Percentiles rank a stretch among this genome's conserved stretches.
phyloP scores from a whole-genome alignment of 305 asterid genomes.

The Rubia tinctorum region DNA sequence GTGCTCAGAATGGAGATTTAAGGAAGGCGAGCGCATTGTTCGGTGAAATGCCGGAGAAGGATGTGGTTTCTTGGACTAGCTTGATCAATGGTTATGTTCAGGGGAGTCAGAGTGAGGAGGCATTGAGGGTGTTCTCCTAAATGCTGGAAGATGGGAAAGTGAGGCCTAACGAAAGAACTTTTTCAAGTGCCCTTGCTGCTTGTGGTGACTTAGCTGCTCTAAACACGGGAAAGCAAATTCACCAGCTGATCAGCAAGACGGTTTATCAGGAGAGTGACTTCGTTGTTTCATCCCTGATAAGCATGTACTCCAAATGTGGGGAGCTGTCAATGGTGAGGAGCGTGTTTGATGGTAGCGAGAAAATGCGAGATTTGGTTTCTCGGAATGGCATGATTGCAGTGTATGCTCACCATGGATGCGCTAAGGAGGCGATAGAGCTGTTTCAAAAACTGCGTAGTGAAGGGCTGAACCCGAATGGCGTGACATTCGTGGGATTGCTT shows the following conservation, averaged over 20 bases:
- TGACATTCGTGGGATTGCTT: slow-evolving; percentile 24
- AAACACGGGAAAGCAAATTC: slow-evolving; percentile 19
- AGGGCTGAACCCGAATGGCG: slow-evolving; percentile 20
- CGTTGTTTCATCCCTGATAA: slow-evolving; percentile 20
- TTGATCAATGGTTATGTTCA: slow-evolving; percentile 26
- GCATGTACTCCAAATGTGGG: slow-evolving; percentile 32
- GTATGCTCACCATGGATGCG: slow-evolving; percentile 24
- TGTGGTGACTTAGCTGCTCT: slow-evolving; percentile 23
- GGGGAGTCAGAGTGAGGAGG: slow-evolving; percentile 15
- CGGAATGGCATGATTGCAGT: slow-evolving; percentile 28
- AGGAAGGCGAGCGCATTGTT: slow-evolving; percentile 21
- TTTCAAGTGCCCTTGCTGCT: slow-evolving; percentile 18
- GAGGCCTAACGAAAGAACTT: slow-evolving; percentile 23
- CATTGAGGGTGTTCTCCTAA: slow-evolving; percentile 11
- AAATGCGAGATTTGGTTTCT: slow-evolving; percentile 20
- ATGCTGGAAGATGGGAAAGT: slow-evolving; percentile 18
- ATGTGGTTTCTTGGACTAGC: slow-evolving; percentile 33
- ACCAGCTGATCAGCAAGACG: slow-evolving; percentile 16
- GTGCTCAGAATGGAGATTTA: slow-evolving; percentile 19
- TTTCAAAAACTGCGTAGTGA: slow-evolving; percentile 18
- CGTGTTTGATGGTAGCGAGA: slow-evolving; percentile 11
- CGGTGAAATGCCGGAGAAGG: slow-evolving; percentile 20
- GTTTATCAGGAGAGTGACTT: slow-evolving; percentile 18
- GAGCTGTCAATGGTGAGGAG: slow-evolving; percentile 16
- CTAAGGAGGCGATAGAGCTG: slow-evolving; percentile 17